A percentile compares a stretch with the other conserved stretches of the same genome.
Conservation (phyloP, 1,284 basidiomycete genomes). For the Paramarasmius palmivorus region DNA sequence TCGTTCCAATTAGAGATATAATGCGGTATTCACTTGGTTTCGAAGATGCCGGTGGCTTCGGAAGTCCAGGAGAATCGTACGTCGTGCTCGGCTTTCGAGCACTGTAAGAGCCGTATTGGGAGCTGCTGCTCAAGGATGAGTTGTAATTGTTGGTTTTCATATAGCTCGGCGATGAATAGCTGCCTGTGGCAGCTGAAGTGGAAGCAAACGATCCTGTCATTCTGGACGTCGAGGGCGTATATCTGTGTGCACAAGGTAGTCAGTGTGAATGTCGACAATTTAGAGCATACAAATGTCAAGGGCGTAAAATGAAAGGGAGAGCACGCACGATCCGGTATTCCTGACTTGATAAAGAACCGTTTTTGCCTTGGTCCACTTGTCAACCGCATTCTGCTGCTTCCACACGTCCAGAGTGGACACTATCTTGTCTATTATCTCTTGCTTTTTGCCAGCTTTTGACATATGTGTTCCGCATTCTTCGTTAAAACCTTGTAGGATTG, state of each 20-base stretch:
- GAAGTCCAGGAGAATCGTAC: background rate
- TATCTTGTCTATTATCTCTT: constrained; percentile 79
- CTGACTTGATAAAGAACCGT: constrained; percentile 62
- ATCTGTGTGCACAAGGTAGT: constrained; percentile 2
- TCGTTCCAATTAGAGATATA: background rate
- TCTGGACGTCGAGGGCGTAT: constrained; percentile 8
- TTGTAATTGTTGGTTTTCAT: background rate
- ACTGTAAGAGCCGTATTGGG: background rate
- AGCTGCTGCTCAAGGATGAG: background rate
- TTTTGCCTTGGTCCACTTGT: constrained; percentile 68
- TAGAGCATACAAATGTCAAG: constrained; percentile 15
- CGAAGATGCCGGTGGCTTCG: background rate
- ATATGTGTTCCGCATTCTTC: constrained; percentile 69
- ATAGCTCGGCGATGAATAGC: background rate
- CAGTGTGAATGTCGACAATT: constrained; percentile 2
- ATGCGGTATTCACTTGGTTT: too few relatives aligned
- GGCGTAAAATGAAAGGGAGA: constrained; percentile 14
- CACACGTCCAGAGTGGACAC: constrained; percentile 55
- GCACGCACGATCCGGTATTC: constrained; percentile 58
- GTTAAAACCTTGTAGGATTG: constrained; percentile 71
- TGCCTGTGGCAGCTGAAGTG: constrained; percentile 3
- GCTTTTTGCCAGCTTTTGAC: constrained; percentile 80
- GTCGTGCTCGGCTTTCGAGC: background rate
- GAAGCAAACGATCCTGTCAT: constrained; percentile 4
- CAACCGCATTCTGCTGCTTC: constrained; percentile 52